Percentiles rank a stretch among this genome's conserved stretches.
These are phyloP conservation scores for Eucalyptus cloeziana DNA, from an alignment of 345 rosid genomes.

Conservation along the genomic window DNA sequence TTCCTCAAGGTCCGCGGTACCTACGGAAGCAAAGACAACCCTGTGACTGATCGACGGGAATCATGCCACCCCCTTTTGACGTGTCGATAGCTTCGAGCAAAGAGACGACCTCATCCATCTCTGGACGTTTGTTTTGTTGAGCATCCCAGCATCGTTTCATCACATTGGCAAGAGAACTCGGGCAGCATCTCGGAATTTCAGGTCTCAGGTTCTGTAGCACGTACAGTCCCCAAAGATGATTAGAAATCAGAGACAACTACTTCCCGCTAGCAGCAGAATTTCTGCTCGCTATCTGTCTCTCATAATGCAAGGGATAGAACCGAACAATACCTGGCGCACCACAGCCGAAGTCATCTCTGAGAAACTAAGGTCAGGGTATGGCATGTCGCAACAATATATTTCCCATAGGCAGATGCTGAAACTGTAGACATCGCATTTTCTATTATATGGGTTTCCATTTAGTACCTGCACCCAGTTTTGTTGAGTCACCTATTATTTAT, in stretches of 20 bases:
- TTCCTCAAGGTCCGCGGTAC: constrained; percentile 67
- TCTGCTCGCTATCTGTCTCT: background rate
- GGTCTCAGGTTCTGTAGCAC: constrained; percentile 78
- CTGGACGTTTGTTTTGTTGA: constrained; percentile 84
- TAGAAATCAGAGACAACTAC: background rate
- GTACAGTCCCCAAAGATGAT: background rate
- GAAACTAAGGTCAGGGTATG: constrained; percentile 90
- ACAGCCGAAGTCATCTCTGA: constrained; percentile 96
- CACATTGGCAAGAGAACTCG: constrained; percentile 72
- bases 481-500: background rate
- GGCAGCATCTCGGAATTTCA: constrained; percentile 97
- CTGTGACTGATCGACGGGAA: constrained; percentile 73
- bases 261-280: background rate
- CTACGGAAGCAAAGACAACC: constrained; percentile 85
- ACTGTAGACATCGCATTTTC: constrained; percentile 97
- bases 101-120: constrained; percentile 93
- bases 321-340: constrained; percentile 61
- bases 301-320: background rate
- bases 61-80: constrained; percentile 94
- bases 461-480: constrained; percentile 56
- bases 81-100: constrained; percentile 87
- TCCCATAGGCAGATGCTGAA: constrained; percentile 97
- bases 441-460: constrained; percentile 88
- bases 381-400: constrained; percentile 99
- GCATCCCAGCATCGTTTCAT: constrained; percentile 99